Base-by-base conservation (phyloP, 2,329 filamentous ascomycete species). In the Pseudocercospora pini-densiflorae region DNA sequence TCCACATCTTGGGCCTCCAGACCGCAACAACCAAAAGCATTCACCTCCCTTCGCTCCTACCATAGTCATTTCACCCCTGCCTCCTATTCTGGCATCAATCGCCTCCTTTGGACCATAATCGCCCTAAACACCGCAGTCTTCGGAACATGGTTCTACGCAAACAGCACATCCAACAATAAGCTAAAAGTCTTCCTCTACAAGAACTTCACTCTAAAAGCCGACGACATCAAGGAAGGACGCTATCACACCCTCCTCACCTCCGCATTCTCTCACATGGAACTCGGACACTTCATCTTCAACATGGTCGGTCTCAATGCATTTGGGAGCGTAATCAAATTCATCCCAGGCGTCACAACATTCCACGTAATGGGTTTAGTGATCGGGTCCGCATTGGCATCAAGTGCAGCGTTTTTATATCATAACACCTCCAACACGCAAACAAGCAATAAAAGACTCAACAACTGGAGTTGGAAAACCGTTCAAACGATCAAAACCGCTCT, bases 41-140 rank as follows among this genome's bases (percentile, higher is more conserved):
- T 21, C 19, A 14, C 21, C 47, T 53, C 27, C 47, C 27, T 33
- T 16, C 51, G 57, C 54, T n/a, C 14, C 14, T 61, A 49, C 36
- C 57, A 45, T 6, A 27, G 27, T 27, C 27, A 27, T 27, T 36
- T 36, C 19, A 33, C 29, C 43, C 57, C 33, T 14, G 36, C 3
- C 19, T 61, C 58, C 43, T 64, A 67, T 57, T 40, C 24, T 21
- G 51, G 49, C 8, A 60, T 59, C 23, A 65, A 57, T 31, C 21
- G 43, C 5, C 64, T 79, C 31, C 69, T 81, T 54, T 79, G 77
- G 60, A 66, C 71, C 21, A 63, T 83, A 62, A 77, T 83, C 49
- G 78, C 77, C 47, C 43, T 80, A 70, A 84, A 84, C 66, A 64
- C 72, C 21, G 76, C 75, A 61, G 72, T 83, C 58, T 84, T 78